These are phyloP conservation scores for Fusarium redolens DNA, from an alignment of 2,329 filamentous ascomycete genomes.

Conservation along the genomic window DNA sequence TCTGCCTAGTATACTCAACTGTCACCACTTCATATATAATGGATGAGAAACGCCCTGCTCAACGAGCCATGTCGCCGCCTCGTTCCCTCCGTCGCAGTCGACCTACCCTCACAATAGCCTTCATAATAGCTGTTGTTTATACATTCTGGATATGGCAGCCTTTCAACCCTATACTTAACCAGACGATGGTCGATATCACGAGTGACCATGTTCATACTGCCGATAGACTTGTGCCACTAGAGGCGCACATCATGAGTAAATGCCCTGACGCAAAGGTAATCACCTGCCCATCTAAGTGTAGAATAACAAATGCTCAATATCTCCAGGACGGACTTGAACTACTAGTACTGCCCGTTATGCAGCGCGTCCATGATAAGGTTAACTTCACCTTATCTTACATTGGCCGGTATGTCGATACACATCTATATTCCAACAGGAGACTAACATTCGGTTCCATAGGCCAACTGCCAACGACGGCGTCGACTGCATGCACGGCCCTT, in stretches of 20 bases:
- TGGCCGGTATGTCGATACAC: slow-evolving; percentile 68
- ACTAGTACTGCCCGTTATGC: slow-evolving; percentile 88
- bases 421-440: not conserved
- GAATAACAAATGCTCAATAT: slow-evolving; percentile 15
- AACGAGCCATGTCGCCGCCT: slow-evolving; percentile 38
- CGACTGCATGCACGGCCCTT: slow-evolving; percentile 87
- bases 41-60: slow-evolving; percentile 47
- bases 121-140: slow-evolving; percentile 43
- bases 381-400: slow-evolving; percentile 94
- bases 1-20: slow-evolving; percentile 2
- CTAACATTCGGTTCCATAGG: slow-evolving; percentile 51
- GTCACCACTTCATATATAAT: slow-evolving; percentile 33
- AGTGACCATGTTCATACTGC: slow-evolving; percentile 11
- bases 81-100: slow-evolving; percentile 42
- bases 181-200: slow-evolving; percentile 8
- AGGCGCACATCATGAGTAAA: slow-evolving; percentile 97
- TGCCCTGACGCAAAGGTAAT: slow-evolving; percentile 84
- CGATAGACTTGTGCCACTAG: slow-evolving; percentile 73
- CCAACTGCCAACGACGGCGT: slow-evolving; percentile 84
- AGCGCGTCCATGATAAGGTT: slow-evolving; percentile 82
- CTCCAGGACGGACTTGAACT: slow-evolving; percentile 78
- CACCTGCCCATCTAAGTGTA: not conserved
- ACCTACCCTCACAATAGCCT: slow-evolving; percentile 35
- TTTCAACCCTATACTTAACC: slow-evolving; percentile 20
- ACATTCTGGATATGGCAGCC: slow-evolving; percentile 45